phyloP scores from a whole-genome alignment of 371 early-diverging fungal genomes.

The Mucor ambiguus region DNA sequence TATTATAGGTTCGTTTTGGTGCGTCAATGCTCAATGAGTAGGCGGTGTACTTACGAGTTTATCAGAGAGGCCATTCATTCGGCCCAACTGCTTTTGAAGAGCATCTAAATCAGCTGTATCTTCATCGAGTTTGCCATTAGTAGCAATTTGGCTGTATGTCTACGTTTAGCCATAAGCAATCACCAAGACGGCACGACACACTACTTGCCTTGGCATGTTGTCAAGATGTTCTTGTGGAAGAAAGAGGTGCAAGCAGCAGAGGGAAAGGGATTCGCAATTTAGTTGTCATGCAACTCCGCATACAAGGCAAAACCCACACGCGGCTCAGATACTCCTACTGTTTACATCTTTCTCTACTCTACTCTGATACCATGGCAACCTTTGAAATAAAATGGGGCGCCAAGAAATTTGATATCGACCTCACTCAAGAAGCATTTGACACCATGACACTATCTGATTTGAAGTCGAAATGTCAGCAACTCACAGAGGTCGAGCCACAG shows the following conservation, averaged over 20 bases:
- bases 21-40: neutral
- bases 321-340: too few relatives aligned
- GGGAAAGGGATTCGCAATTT: neutral
- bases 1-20: constrained; percentile 12
- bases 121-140: constrained; percentile 18
- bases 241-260: neutral
- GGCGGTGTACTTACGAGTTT: constrained; percentile 39
- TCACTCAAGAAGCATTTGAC: constrained; percentile 12
- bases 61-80: constrained; percentile 49
- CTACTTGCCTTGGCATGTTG: neutral
- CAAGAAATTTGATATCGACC: constrained; percentile 9
- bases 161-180: neutral
- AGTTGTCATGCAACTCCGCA: neutral
- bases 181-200: neutral
- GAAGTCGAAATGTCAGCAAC: constrained; percentile 15
- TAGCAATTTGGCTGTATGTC: neutral
- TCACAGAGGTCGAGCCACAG: constrained; percentile 14
- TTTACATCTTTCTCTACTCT: too few relatives aligned
- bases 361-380: neutral
- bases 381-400: constrained; percentile 23
- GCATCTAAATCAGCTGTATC: constrained; percentile 36
- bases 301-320: neutral
- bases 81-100: constrained; percentile 40
- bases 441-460: constrained; percentile 12
- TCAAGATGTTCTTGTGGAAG: neutral